Conservation (phyloP, 2,329 filamentous ascomycete genomes). For the Curvularia sp. region DNA sequence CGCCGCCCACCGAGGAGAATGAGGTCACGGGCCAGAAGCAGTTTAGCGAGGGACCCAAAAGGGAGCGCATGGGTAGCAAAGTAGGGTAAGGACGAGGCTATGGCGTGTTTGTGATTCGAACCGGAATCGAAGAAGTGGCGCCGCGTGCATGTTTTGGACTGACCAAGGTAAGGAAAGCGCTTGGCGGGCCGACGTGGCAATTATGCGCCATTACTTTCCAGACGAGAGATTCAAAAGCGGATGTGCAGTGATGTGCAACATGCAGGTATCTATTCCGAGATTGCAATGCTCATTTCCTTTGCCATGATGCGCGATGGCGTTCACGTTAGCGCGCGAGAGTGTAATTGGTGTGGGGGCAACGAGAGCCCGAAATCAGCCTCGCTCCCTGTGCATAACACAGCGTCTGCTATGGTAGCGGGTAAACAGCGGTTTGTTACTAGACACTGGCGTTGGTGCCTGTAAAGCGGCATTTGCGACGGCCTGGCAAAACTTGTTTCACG, state of each 20-base stretch:
- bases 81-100: conserved; percentile 17
- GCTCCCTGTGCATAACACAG: conserved; percentile 7
- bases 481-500: background rate
- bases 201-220: conserved; percentile 6
- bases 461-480: background rate
- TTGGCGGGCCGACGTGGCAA: conserved; percentile 15
- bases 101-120: conserved; percentile 11
- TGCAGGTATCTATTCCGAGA: conserved; percentile 23
- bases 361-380: background rate
- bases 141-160: background rate
- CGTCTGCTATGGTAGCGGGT: background rate
- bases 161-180: background rate
- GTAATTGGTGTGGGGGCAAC: conserved; percentile 9
- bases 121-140: conserved; percentile 3
- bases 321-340: conserved; percentile 4
- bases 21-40: conserved; percentile 15
- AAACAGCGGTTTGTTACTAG: conserved; percentile 5
- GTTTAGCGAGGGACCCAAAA: conserved; percentile 6
- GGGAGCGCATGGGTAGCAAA: conserved; percentile 9
- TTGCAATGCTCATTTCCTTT: conserved; percentile 15
- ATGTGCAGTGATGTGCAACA: conserved; percentile 17
- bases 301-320: conserved; percentile 14
- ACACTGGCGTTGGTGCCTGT: background rate
- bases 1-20: conserved; percentile 13
- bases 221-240: background rate